Evolutionary conservation across 352 stramenopile genomes (phyloP).

Genomic region (Phytophthora palmivora): DNA sequence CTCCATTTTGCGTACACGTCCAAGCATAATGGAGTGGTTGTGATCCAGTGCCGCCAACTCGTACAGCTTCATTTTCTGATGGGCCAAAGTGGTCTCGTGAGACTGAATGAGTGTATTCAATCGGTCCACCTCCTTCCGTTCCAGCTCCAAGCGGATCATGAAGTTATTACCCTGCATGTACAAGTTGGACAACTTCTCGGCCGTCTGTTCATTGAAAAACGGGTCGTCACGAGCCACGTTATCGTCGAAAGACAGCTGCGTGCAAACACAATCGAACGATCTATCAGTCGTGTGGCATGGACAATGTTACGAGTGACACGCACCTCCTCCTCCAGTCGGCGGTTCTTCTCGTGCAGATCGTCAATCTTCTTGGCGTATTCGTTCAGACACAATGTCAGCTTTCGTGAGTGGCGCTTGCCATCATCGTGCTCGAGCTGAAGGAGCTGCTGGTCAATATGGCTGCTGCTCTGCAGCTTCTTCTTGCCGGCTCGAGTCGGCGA

Average conservation of each 20-base stretch:
- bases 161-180: constrained; percentile 86
- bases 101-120: constrained; percentile 75
- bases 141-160: constrained; percentile 79
- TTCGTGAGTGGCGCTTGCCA: constrained; percentile 72
- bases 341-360: constrained; percentile 79
- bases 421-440: constrained; percentile 74
- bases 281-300: constrained; percentile 4
- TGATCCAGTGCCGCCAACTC: constrained; percentile 74
- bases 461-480: constrained; percentile 48
- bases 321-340: constrained; percentile 80
- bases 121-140: constrained; percentile 72
- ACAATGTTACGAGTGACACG: constrained; percentile 4
- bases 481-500: constrained; percentile 20
- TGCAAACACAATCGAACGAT: constrained; percentile 23
- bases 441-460: constrained; percentile 74
- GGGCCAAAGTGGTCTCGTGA: constrained; percentile 60
- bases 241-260: constrained; percentile 79
- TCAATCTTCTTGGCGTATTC: constrained; percentile 85
- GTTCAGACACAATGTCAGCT: constrained; percentile 67
- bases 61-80: constrained; percentile 82
- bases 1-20: constrained; percentile 80
- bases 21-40: constrained; percentile 70
- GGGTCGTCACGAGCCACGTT: constrained; percentile 71
- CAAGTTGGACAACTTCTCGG: constrained; percentile 80
- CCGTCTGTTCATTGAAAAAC: constrained; percentile 77